Evolutionary conservation across 306 rosid species (phyloP), one percentile per base, ranked within the genome.

Genomic region (Begonia masoniana): DNA sequence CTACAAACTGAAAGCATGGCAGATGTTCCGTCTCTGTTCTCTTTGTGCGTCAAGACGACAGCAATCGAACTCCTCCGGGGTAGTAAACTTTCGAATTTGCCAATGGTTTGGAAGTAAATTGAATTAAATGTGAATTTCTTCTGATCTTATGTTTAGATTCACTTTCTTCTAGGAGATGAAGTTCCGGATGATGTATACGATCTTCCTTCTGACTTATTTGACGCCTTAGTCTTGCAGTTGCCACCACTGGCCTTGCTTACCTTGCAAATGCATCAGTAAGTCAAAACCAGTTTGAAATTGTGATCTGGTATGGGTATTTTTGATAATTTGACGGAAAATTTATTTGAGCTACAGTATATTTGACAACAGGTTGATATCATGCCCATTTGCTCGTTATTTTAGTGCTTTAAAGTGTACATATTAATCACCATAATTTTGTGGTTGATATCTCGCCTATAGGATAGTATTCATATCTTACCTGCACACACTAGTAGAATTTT

Each of bases 161-260:
- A 51, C 71, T 21, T 50, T 41, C 21, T 42, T 4, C 17, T 13
- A 78, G 96, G 79, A 4, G 79, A 73, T 67, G 79, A 68, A 23
- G 54, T 70, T 61, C 58, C 76, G n/a, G 62, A 66, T 3, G 74
- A 43, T 50, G 15, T 78, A 10, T 45, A 61, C 42, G 72, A 71
- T 23, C 78, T 89, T 56, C 87, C 87, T 4, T 43, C 58, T 41
- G 31, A 85, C 51, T 63, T 89, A 31, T 43, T 85, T 15, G 65
- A 82, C 58, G 15, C 60, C 50, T 66, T 85, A 13, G 72, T 74
- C 56, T 57, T n/a, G 48, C 61, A 56, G 51, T 66, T 71, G 53
- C 82, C 85, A 26, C 95, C 94, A 24, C 5, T 80, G 55, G 68
- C 68, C 5, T 62, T 89, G 60, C 70, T 55, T 16, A 80, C 68